Evolutionary conservation across 768 basidiomycete genomes (phyloP), one percentile per base, ranked within the genome.

Genomic region (Termitomyces sp.): DNA sequence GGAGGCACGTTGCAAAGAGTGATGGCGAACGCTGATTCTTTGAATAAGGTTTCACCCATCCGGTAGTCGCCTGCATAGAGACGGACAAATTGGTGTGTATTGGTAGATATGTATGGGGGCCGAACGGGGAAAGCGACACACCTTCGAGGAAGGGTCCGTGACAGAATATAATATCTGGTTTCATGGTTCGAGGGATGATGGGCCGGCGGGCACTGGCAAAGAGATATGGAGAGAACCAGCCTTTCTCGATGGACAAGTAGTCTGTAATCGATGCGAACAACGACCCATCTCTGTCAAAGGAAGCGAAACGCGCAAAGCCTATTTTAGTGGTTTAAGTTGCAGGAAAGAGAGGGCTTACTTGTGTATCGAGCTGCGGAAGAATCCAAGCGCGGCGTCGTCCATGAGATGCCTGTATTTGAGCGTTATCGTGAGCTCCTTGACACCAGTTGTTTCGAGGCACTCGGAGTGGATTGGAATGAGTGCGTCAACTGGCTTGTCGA

Each of bases 141-240:
- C 83, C 83, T 65, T n/a, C n/a, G 34, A 86, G 71, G 71, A 86
- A 87, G 8, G 84, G 85, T 3, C 82, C 82, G 65, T 87, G 83
- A 56, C 81, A 85, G 63, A 86, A 86, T 11, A 85, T 69, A 9
- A 87, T 71, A 67, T 87, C 86, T 27, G 86, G 85, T 67, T 77
- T 84, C 78, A 86, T 81, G 23, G 76, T 75, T 40, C 85, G 75
- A 1, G 82, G 84, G 54, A 85, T 86, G 63, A 82, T 75, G 7
- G 85, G 85, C 46, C 84, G 69, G 10, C 82, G 77, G 3, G 75
- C 76, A 56, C 82, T 85, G 5, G 84, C 83, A 64, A 84, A 87
- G 2, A 86, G 72, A 64, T 86, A 85, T 0, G 84, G 84, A 12
- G 79, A 82, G 68, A 86, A 86, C 85, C 86, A 86, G 14, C 84